Evolutionary conservation across 768 basidiomycete species (phyloP), one percentile per base, ranked within the genome.

Genomic region (Coprinopsis marcescibilis): DNA sequence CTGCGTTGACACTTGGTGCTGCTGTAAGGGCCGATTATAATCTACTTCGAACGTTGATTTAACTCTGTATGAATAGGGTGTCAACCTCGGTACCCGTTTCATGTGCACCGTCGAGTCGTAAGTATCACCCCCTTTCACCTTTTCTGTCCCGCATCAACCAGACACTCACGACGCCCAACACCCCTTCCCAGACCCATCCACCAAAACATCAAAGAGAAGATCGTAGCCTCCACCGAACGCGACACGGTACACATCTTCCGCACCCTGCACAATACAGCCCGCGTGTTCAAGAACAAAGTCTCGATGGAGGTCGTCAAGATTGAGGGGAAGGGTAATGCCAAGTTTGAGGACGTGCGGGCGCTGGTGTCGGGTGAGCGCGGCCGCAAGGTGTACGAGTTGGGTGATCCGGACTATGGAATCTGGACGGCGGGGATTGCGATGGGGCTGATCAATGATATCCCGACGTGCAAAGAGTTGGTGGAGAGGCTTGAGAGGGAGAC

Each of bases 51-150:
- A 38, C 35, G 12, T 20, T 19, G 21, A 21, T 33, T 47, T 54
- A 20, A 51, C 42, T n/a, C 13, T 32, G 5, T 33, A 11, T 39
- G 12, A 8, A n/a, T 33, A 89, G 83, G 93, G 91, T 35, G 73
- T 86, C 11, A 95, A 93, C 58, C 89, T 92, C 85, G 93, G 87
- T 11, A 93, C 92, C 7, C 79, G 91, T 4, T 94, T 96, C 69
- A 85, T 95, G 89, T 88, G 86, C 62, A 94, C 91, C 1, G 78
- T 82, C 10, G 92, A 96, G 63, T 80, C 83, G 79, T 83, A 57
- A 39, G 63, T 56, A 10, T 30, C 12, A 19, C 8, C n/a, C n/a
- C 24, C 44, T 6, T 4, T 19, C 24, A n/a, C n/a, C 26, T 15
- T 35, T 19, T 12, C 34, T 15, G 13, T 2, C 27, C 8, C 15